phyloP scores from a whole-genome alignment of 1,284 basidiomycete genomes.

The Puccinia novopanici region DNA sequence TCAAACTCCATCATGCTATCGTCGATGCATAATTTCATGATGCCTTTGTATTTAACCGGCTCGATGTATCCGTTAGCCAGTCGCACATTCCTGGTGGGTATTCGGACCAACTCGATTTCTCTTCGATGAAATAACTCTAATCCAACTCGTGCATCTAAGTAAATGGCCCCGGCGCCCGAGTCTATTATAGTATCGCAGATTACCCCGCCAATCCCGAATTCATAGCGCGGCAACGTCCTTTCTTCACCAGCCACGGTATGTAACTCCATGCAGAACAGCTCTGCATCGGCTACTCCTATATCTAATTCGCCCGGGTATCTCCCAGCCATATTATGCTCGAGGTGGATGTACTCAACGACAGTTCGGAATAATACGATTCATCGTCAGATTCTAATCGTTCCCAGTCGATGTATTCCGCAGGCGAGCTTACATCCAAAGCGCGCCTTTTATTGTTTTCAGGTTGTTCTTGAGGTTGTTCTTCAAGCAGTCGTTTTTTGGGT shows the following conservation, averaged over 20 bases:
- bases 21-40: not conserved
- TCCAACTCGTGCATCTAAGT: not conserved
- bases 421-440: no score
- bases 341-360: not conserved
- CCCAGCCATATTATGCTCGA: not conserved
- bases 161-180: conserved; percentile 4
- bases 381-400: not conserved
- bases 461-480: not conserved
- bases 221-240: not conserved
- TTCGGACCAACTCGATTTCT: not conserved
- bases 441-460: not conserved
- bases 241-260: not conserved
- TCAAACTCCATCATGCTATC: no score
- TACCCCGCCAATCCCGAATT: not conserved
- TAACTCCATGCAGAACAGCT: not conserved
- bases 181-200: conserved; percentile 17
- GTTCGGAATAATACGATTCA: not conserved
- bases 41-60: not conserved
- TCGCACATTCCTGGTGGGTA: not conserved
- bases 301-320: no score
- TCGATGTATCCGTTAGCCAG: not conserved
- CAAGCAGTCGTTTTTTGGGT: no score
- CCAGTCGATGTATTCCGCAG: not conserved
- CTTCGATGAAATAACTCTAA: not conserved
- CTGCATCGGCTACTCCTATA: no score